Conservation (phyloP, 2,329 filamentous ascomycete genomes). For the Neopestalotiopsis sp. region DNA sequence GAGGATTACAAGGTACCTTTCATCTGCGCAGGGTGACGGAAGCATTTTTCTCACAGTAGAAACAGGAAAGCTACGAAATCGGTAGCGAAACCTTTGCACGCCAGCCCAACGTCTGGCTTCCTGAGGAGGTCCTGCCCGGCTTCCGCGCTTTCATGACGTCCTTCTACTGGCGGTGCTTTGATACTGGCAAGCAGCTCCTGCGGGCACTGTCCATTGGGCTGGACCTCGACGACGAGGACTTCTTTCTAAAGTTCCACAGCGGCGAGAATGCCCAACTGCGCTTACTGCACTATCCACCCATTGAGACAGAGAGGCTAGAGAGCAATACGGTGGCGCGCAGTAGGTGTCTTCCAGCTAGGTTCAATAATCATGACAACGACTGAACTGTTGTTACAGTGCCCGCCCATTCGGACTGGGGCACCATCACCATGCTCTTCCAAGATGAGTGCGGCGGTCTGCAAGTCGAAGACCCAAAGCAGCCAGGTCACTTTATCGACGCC, state of each 20-base stretch:
- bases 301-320: constrained; percentile 48
- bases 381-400: constrained; percentile 38
- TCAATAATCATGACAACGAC: neutral
- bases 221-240: constrained; percentile 48
- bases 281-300: constrained; percentile 62
- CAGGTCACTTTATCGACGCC: constrained; percentile 42
- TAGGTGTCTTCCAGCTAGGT: neutral
- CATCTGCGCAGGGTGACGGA: neutral
- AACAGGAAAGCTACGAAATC: constrained; percentile 57
- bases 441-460: constrained; percentile 50
- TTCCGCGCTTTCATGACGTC: constrained; percentile 51
- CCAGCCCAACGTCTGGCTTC: constrained; percentile 56
- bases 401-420: constrained; percentile 38
- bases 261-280: constrained; percentile 64
- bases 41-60: neutral
- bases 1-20: constrained; percentile 54
- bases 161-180: constrained; percentile 55
- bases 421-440: constrained; percentile 54
- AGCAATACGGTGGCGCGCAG: constrained; percentile 42
- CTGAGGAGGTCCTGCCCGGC: constrained; percentile 46
- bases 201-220: constrained; percentile 51
- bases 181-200: constrained; percentile 47
- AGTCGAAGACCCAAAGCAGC: constrained; percentile 44
- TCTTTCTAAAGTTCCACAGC: constrained; percentile 54
- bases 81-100: constrained; percentile 48